Evolutionary conservation across 805 yeast genomes (phyloP).

Genomic region (Barnettozyma salicaria): DNA sequence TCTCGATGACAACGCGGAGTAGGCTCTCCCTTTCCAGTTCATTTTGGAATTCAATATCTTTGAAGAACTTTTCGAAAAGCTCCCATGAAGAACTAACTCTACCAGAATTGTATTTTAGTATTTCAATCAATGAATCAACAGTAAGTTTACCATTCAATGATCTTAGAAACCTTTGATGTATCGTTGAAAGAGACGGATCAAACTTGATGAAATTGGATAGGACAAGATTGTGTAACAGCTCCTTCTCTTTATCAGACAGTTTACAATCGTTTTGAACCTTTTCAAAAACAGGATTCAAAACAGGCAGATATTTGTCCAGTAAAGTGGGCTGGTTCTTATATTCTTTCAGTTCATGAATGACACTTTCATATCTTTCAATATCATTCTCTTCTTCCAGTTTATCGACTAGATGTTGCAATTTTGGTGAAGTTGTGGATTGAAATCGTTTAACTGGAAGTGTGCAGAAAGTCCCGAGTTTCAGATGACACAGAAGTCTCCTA

Average conservation of each 20-base stretch:
- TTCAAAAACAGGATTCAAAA: slow-evolving; percentile 8
- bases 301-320: neutral
- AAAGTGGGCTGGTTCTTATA: neutral
- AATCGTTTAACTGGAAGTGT: neutral
- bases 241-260: slow-evolving; percentile 2
- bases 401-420: too few relatives aligned
- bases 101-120: slow-evolving; percentile 45
- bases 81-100: slow-evolving; percentile 47
- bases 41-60: slow-evolving; percentile 8
- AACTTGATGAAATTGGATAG: slow-evolving; percentile 21
- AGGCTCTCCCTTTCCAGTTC: slow-evolving; percentile 22
- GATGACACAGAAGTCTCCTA: too few relatives aligned
- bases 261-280: slow-evolving; percentile 2
- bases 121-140: slow-evolving; percentile 24
- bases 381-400: slow-evolving; percentile 1
- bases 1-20: slow-evolving; percentile 28
- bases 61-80: slow-evolving; percentile 30
- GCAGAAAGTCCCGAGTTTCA: neutral
- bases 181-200: slow-evolving; percentile 29
- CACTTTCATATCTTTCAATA: neutral
- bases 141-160: slow-evolving; percentile 21
- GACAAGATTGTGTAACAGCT: slow-evolving; percentile 18
- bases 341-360: slow-evolving; percentile 1
- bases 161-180: slow-evolving; percentile 25
- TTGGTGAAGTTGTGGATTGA: slow-evolving; percentile 3